Conservation (phyloP, 352 stramenopile genomes). For the Globisporangium radiosum region DNA sequence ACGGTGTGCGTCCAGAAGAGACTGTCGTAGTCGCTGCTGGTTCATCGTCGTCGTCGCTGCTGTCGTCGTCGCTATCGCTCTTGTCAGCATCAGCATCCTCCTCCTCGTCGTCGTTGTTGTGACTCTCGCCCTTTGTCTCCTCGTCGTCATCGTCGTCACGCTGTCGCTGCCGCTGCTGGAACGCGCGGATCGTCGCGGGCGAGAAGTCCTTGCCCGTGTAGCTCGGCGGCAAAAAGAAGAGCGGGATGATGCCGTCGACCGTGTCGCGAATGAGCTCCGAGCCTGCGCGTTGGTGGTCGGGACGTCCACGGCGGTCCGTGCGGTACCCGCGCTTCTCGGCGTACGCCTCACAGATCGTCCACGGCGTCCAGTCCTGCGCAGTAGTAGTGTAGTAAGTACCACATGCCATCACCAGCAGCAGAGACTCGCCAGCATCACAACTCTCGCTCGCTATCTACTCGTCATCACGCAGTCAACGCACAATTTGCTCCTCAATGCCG, state of each 20-base stretch:
- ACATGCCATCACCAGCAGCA: too few relatives aligned
- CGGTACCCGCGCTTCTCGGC: constrained; percentile 79
- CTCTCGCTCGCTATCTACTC: too few relatives aligned
- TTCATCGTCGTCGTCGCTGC: constrained; percentile 7
- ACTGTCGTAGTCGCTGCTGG: constrained; percentile 1
- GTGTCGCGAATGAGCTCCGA: constrained; percentile 78
- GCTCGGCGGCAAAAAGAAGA: constrained; percentile 75
- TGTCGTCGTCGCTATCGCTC: neutral
- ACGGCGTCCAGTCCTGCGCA: constrained; percentile 62
- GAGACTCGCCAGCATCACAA: too few relatives aligned
- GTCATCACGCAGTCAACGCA: neutral
- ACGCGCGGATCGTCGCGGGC: constrained; percentile 26
- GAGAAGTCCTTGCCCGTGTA: constrained; percentile 56
- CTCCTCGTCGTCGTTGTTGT: constrained; percentile 7
- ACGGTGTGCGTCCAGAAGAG: too few relatives aligned
- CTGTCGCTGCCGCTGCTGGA: constrained; percentile 17
- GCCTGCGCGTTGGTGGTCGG: constrained; percentile 75
- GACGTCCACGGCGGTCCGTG: constrained; percentile 67
- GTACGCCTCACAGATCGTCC: constrained; percentile 80
- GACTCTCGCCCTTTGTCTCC: constrained; percentile 14
- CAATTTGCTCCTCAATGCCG: constrained; percentile 65
- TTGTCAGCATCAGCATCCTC: constrained; percentile 9
- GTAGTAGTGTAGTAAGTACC: too few relatives aligned
- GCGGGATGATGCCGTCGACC: constrained; percentile 71
- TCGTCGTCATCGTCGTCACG: constrained; percentile 15